Evolutionary conservation across 805 yeast genomes (phyloP), one percentile per base, ranked within the genome.

Genomic region (Cyberlindnera nakhonratchasimensis): DNA sequence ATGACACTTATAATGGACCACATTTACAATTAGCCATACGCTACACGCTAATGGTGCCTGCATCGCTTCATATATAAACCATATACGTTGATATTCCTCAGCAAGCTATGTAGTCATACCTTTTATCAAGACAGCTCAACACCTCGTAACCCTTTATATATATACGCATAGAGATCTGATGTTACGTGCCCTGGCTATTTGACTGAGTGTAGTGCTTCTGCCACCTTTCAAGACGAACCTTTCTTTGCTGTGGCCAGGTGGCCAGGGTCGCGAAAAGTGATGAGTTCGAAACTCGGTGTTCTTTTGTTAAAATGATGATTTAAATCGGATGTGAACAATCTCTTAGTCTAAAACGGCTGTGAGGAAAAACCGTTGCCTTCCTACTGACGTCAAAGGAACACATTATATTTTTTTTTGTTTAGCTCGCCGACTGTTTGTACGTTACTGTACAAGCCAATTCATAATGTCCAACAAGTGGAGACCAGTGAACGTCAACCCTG

Each of bases 341-440:
- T 54, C 61, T 56, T 52, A 56, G 58, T 49, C 51, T 42, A 26
- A 51, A 52, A 48, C 31, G 30, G 45, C 57, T 37, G 51, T 54
- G 61, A 56, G 55, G 55, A 54, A 45, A 54, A 56, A 54, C 47
- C 61, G 58, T 50, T 52, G 59, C 59, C 52, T 56, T 50, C 52
- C 53, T 52, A 49, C 61, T 56, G 61, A 56, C 44, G 48, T 34
- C 37, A 28, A 48, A 52, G 47, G 34, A 38, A 39, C 42, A 21
- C 42, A 32, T 13, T 23, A 24, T 30, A 20, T 18, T 43, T 38
- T 40, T 43, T 40, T 34, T 45, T 29, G n/a, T n/a, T n/a, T n/a
- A n/a, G n/a, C n/a, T n/a, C n/a, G n/a, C n/a, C n/a, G n/a, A n/a
- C n/a, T n/a, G n/a, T n/a, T n/a, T n/a, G n/a, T n/a, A n/a, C n/a